phyloP scores from a whole-genome alignment of 1,139 yeast species.

The Yamadazyma buinensis region DNA sequence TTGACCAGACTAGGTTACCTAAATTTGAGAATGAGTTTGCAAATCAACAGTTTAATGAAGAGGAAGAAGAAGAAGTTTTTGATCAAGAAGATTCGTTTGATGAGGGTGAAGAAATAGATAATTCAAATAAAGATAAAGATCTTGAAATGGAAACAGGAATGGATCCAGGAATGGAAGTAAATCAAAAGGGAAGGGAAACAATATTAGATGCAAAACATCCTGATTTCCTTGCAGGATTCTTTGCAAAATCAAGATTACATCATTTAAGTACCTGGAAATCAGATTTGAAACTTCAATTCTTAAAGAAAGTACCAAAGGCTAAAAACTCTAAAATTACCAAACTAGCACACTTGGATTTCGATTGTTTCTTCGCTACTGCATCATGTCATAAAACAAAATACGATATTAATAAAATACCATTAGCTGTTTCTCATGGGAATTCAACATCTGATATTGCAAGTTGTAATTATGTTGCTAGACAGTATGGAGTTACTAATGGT shows the following conservation, averaged over 20 bases:
- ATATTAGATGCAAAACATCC: slow-evolving; percentile 69
- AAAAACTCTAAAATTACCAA: slow-evolving; percentile 15
- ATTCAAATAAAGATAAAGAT: slow-evolving; percentile 2
- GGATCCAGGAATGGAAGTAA: slow-evolving; percentile 4
- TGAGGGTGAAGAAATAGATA: slow-evolving; percentile 5
- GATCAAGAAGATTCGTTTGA: slow-evolving; percentile 7
- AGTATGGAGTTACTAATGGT: slow-evolving; percentile 73
- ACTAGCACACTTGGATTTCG: slow-evolving; percentile 84
- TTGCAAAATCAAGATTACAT: slow-evolving; percentile 79
- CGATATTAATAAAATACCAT: slow-evolving; percentile 57
- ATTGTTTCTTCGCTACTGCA: slow-evolving; percentile 89
- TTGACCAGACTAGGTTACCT: slow-evolving; percentile 45
- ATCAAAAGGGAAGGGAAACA: background rate
- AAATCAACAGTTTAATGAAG: slow-evolving; percentile 6
- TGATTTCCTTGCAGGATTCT: slow-evolving; percentile 65
- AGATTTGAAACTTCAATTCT: slow-evolving; percentile 60
- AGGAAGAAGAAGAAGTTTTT: slow-evolving; percentile 8
- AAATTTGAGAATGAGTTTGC: slow-evolving; percentile 8
- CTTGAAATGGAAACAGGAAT: slow-evolving; percentile 1
- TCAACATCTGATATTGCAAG: slow-evolving; percentile 78
- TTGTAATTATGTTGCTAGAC: slow-evolving; percentile 83
- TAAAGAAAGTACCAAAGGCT: slow-evolving; percentile 29
- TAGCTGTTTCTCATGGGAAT: slow-evolving; percentile 84
- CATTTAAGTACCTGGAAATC: slow-evolving; percentile 88
- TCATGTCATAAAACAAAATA: slow-evolving; percentile 60